Evolutionary conservation across 768 basidiomycete species (phyloP).

Genomic region (Strobilomyces confusus): DNA sequence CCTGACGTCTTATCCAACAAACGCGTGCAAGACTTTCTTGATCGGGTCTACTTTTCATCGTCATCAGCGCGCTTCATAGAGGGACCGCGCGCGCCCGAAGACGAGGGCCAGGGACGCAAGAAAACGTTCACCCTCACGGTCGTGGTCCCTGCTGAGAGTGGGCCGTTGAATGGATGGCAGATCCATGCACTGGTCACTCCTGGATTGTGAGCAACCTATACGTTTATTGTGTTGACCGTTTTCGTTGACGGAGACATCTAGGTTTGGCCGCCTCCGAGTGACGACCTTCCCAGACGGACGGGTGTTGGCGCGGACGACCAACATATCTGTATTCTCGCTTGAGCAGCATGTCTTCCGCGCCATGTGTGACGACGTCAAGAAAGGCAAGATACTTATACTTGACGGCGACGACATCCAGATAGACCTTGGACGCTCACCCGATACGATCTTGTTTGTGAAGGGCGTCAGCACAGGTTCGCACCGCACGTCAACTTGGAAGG

Average conservation of each 20-base stretch:
- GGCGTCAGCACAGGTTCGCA: background rate
- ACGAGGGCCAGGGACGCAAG: background rate
- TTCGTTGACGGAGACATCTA: constrained; percentile 1
- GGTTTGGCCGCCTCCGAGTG: constrained; percentile 23
- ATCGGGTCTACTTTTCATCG: constrained; percentile 25
- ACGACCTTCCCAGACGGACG: background rate
- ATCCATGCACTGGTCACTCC: constrained; percentile 57
- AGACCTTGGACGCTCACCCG: background rate
- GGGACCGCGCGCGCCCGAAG: background rate
- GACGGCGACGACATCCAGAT: constrained; percentile 9
- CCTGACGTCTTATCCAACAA: constrained; percentile 51
- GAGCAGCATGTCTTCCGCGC: background rate
- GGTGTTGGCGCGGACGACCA: constrained; percentile 21
- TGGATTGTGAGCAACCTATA: constrained; percentile 52
- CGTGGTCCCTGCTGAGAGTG: constrained; percentile 62
- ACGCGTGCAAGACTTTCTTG: constrained; percentile 54
- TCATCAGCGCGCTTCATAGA: background rate
- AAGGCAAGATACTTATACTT: constrained; percentile 4
- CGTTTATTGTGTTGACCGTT: background rate
- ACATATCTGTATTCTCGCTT: constrained; percentile 25
- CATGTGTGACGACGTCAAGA: background rate
- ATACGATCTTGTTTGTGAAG: constrained; percentile 11
- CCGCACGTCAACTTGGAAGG: constrained; percentile 20
- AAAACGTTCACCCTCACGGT: constrained; percentile 67
- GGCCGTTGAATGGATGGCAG: constrained; percentile 66